Evolutionary conservation across 208 protist species (phyloP), one percentile per base, ranked within the genome.

Genomic region (Acanthamoeba healyi): DNA sequence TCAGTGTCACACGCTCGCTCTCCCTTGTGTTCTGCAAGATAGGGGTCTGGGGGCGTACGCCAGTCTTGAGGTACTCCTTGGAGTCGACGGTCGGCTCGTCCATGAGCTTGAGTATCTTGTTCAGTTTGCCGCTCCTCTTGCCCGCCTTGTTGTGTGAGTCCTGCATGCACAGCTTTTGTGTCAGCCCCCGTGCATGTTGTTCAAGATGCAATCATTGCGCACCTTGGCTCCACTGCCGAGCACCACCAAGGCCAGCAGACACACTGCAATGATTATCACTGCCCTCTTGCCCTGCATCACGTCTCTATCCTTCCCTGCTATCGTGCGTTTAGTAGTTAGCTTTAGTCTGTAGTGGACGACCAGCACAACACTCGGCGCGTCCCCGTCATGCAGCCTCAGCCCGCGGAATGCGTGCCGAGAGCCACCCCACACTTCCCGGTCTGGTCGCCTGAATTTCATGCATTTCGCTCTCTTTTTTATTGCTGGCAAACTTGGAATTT

Each of bases 21-120:
- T 17, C 44, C 44, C 4, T 12, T 12, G 12, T 22, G 19, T 56
- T 14, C 44, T 4, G 44, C 12, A 24, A 14, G 19, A 24, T 17
- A 29, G 26, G 54, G 29, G 61, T 54, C 15, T 61, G 54, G 19
- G 19, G 26, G 32, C 32, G 65, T 74, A 74, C 65, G 14, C 65
- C 65, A 7, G 34, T 40, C 65, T 34, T 40, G 7, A 81, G 70
- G 10, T 49, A 5, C 19, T 81, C 70, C 36, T n/a, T 46, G 24
- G 34, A 2, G 26, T 81, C 70, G 9, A 81, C 70, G 1, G 34
- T 26, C 2, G 70, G 70, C 38, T 9, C 32, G 70, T 81, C 40
- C 70, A 81, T 49, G 38, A 81, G 70, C n/a, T 44, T 49, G 5
- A 81, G 38, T 26, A 81, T 81, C 70, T 81, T 49, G 24, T n/a